phyloP scores from a whole-genome alignment of 371 early-diverging fungal genomes.

The Mortierella polycephala region DNA sequence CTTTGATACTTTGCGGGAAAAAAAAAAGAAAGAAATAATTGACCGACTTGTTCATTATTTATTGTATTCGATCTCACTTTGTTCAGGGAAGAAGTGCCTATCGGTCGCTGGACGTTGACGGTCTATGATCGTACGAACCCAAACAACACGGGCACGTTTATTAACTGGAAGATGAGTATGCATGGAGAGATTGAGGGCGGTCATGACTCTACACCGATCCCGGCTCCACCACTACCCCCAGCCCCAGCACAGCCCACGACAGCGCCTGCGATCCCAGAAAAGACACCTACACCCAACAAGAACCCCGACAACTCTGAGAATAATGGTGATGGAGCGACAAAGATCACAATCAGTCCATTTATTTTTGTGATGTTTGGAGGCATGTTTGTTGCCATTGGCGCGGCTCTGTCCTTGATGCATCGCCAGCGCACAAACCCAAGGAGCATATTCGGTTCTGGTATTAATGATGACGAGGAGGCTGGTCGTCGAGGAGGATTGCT shows the following conservation, averaged over 20 bases:
- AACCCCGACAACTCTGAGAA: slow-evolving; percentile 9
- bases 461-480: slow-evolving; percentile 40
- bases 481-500: slow-evolving; percentile 50
- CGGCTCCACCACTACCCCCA: slow-evolving; percentile 10
- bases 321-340: slow-evolving; percentile 1
- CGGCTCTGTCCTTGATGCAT: slow-evolving; percentile 44
- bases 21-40: too few relatives aligned
- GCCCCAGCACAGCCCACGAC: slow-evolving; percentile 34
- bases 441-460: slow-evolving; percentile 22
- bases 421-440: slow-evolving; percentile 48
- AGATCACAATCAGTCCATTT: slow-evolving; percentile 39
- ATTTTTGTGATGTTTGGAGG: slow-evolving; percentile 52
- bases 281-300: slow-evolving; percentile 10
- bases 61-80: too few relatives aligned
- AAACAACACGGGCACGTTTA: slow-evolving; percentile 59
- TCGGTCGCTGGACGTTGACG: slow-evolving; percentile 87
- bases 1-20: background rate
- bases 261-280: slow-evolving; percentile 16
- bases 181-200: slow-evolving; percentile 67
- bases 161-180: slow-evolving; percentile 75
- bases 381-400: slow-evolving; percentile 50
- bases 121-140: slow-evolving; percentile 66
- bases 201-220: slow-evolving; percentile 6
- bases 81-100: slow-evolving; percentile 84
- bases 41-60: background rate